phyloP scores from a whole-genome alignment of 1,284 basidiomycete species.

The Porodaedalea pini region DNA sequence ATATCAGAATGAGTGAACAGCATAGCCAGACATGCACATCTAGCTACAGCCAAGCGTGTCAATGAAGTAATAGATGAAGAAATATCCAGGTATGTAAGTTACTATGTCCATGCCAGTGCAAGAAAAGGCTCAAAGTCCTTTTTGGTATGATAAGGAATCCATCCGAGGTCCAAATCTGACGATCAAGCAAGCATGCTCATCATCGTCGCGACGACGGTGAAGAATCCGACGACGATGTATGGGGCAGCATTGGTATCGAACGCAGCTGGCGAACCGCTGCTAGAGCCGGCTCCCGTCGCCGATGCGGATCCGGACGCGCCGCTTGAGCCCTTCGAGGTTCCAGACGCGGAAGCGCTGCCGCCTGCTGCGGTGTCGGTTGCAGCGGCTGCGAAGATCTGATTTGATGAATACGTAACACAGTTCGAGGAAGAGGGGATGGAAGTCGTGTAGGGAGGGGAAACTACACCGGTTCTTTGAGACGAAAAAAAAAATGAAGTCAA shows the following conservation, averaged over 20 bases:
- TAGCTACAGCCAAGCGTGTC: constrained; percentile 3
- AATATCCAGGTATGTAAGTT: constrained; percentile 1
- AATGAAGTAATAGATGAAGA: constrained; percentile 1
- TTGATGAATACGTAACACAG: constrained; percentile 35
- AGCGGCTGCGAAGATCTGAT: constrained; percentile 32
- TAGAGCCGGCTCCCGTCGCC: constrained; percentile 4
- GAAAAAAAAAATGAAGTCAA: background rate
- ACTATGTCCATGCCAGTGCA: background rate
- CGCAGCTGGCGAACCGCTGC: background rate
- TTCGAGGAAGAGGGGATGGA: constrained; percentile 33
- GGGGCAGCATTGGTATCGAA: constrained; percentile 12
- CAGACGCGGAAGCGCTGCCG: constrained; percentile 11
- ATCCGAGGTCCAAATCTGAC: background rate
- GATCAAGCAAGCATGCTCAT: constrained; percentile 16
- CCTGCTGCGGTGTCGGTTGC: constrained; percentile 22
- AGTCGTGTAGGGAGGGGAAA: constrained; percentile 33
- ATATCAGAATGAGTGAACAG: background rate
- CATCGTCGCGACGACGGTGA: constrained; percentile 17
- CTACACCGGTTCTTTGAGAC: background rate
- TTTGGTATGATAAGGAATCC: background rate
- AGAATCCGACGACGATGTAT: constrained; percentile 15
- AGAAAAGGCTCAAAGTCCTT: background rate
- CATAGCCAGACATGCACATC: constrained; percentile 6
- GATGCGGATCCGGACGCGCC: background rate
- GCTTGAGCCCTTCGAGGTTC: background rate